Evolutionary conservation across 768 basidiomycete genomes (phyloP).

Genomic region (Lactarius psammicola): DNA sequence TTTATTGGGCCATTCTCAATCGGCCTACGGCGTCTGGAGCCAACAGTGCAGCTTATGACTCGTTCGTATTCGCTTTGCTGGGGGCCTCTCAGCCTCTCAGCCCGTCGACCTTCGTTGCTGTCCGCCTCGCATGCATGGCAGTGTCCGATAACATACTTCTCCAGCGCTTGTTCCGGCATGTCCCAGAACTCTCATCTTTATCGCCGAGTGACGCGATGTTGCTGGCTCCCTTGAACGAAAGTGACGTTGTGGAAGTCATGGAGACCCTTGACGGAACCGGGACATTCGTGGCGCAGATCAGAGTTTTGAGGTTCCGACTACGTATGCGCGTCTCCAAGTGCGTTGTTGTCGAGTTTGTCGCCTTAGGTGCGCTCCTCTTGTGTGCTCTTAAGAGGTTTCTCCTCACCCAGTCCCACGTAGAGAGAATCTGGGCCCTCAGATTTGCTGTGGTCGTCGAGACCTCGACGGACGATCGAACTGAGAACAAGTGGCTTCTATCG

Average conservation of each 20-base stretch:
- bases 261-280: conserved; percentile 42
- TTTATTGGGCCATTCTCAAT: conserved; percentile 72
- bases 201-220: conserved; percentile 52
- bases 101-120: conserved; percentile 37
- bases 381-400: not conserved
- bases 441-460: conserved; percentile 37
- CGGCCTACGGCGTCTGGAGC: conserved; percentile 37
- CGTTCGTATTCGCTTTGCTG: conserved; percentile 51
- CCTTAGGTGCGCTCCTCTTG: conserved; percentile 41
- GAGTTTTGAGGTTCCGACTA: conserved; percentile 59
- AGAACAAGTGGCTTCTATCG: conserved; percentile 48
- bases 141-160: conserved; percentile 61
- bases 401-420: conserved; percentile 33
- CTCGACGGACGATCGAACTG: conserved; percentile 19
- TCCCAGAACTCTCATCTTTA: conserved; percentile 50
- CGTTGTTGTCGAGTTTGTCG: conserved; percentile 66
- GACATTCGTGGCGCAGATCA: conserved; percentile 53
- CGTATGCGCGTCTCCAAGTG: conserved; percentile 60
- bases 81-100: conserved; percentile 44
- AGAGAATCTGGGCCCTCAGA: conserved; percentile 55
- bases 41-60: conserved; percentile 28
- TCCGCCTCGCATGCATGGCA: conserved; percentile 63
- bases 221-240: conserved; percentile 42
- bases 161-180: conserved; percentile 51
- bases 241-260: conserved; percentile 49